These are phyloP conservation scores for Crassisporium funariophilum DNA, from an alignment of 768 basidiomycete genomes.

Conservation along the genomic window DNA sequence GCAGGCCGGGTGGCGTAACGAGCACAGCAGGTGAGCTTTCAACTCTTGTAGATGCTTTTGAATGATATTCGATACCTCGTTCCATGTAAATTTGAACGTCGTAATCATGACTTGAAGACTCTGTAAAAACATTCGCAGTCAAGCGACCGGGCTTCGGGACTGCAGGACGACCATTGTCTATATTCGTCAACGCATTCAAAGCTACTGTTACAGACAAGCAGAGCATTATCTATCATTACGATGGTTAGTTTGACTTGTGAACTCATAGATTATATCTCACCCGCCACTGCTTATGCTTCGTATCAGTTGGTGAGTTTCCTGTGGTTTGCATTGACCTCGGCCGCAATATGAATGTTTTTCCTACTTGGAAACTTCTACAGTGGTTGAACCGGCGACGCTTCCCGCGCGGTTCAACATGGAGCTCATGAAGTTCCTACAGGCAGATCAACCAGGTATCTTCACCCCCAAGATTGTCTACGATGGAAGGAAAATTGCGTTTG, in stretches of 20 bases:
- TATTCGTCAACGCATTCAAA: conserved; percentile 60
- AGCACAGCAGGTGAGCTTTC: conserved; percentile 25
- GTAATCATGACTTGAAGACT: conserved; percentile 30
- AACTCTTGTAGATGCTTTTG: not conserved
- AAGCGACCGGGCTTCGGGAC: conserved; percentile 36
- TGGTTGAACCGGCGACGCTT: conserved; percentile 67
- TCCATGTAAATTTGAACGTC: conserved; percentile 32
- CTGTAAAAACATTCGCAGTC: conserved; percentile 33
- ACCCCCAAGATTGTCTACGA: conserved; percentile 76
- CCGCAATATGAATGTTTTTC: no score
- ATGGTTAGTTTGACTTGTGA: conserved; percentile 52
- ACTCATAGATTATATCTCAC: not conserved
- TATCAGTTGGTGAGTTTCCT: conserved; percentile 50
- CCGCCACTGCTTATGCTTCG: not conserved
- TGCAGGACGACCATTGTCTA: conserved; percentile 26
- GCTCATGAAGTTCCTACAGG: conserved; percentile 64
- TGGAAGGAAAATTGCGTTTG: conserved; percentile 74
- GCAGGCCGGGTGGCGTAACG: conserved; percentile 24
- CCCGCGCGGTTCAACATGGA: conserved; percentile 70
- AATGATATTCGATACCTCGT: conserved; percentile 7
- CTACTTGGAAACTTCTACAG: conserved; percentile 40
- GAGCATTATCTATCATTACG: conserved; percentile 73
- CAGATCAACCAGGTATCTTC: conserved; percentile 62
- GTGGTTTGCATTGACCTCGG: no score
- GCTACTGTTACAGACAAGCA: conserved; percentile 58